Base-by-base conservation (phyloP, 2,329 filamentous ascomycete genomes). In the Neonectria punicea region DNA sequence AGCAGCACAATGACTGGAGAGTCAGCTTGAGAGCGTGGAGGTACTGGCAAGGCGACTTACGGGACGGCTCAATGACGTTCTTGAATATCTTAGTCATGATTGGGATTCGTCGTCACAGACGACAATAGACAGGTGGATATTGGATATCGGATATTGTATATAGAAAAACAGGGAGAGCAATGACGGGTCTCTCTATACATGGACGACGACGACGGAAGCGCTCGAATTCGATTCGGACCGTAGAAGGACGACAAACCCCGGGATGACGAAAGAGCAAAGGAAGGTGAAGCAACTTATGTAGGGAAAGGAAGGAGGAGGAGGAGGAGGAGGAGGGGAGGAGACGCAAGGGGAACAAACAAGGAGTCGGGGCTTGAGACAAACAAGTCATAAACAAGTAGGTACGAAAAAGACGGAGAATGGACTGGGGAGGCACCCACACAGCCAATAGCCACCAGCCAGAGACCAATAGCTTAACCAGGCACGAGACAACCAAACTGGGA, bases 1-100 rank as follows among this genome's bases (percentile, higher is more conserved):
- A 46, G 67, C 9, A 68, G 20, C 30, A 67, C 70, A 41, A 74
- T 72, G 53, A 74, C 72, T 74, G 4, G 18, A 18, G 4, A 13
- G 53, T 53, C 14, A 32, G 25, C 14, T 30, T 28, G 16, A 22
- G 22, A 28, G 10, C 9, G 22, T 3, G 11, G n/a, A 6, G 25
- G 34, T 18, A 20, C 5, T 9, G 10, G 6, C 5, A 22, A 16
- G 3, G 16, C 14, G 28, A 65, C 58, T 47, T 53, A 67, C 65
- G 60, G 20, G 62, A 58, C 44, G 65, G 65, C 55, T 67, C 65
- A 25, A 67, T 47, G 20, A 65, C 22, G 51, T 65, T 67, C 44
- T 59, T 56, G n/a, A 16, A n/a, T 13, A 59, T 34, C 18, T 30
- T n/a, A 8, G 22, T 36, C 58, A 67, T 65, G 65, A 16, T 39